Evolutionary conservation across 2,329 filamentous ascomycete genomes (phyloP), one percentile per base, ranked within the genome.

Genomic region (Aspergillus sp.): DNA sequence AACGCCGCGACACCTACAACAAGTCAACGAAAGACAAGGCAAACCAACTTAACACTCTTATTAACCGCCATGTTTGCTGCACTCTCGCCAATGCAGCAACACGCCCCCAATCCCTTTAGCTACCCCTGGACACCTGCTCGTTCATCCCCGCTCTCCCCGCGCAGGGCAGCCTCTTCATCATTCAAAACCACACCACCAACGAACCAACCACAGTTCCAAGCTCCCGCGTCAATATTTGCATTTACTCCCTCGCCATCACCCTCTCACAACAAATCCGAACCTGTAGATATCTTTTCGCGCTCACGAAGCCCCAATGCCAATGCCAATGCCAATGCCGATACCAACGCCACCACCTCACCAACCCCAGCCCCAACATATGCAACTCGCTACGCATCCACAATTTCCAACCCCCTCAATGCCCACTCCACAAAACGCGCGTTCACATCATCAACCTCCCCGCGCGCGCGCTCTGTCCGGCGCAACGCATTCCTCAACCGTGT

Each of bases 401-500:
- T 75, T 58, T 65, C 70, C 15, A 73, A 72, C 37, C 73, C 75
- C 1, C 64, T 74, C 34, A 60, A 59, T 24, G 64, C 62, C 15
- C 33, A 56, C 47, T 64, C 68, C 33, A 61, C 67, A 24, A 54
- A 54, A 33, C 57, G 51, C 11, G 57, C 51, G 2, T 55, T 50
- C 47, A 58, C 53, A 7, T 57, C 61, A 1, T 61, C 69, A 3
- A 61, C 65, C 0, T 66, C 68, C 2, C 66, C 64, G 3, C 60
- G 69, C 5, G 66, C 70, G 48, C 72, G 71, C 53, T 68, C 69
- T 11, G 69, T 72, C 34, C 70, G 73, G 24, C 74, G 74, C 51
- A 70, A 68, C 20, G 67, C 70, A 45, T 80, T 79, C 54, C 63
- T 79, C 3, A 78, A 77, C 60, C 71, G 73, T 20, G 69, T 79